Conservation (phyloP, 1,139 yeast species). For the Saccharomycopsis hybrid region DNA sequence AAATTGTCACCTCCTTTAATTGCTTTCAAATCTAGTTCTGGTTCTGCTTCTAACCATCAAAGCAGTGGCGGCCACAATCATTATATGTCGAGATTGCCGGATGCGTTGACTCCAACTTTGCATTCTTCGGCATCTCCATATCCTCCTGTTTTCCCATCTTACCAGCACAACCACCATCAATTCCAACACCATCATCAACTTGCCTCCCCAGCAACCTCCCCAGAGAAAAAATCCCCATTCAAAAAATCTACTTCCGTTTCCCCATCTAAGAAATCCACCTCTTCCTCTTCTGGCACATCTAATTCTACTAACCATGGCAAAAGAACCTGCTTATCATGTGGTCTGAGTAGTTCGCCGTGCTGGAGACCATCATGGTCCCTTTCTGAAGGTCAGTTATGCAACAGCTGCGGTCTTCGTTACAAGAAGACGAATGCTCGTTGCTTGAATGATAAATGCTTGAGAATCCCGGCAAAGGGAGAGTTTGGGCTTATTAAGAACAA, state of each 20-base stretch:
- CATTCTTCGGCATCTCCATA: constrained; percentile 12
- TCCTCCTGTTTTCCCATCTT: background rate
- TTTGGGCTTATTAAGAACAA: constrained; percentile 82
- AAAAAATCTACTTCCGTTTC: background rate
- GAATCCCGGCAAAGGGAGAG: constrained; percentile 95
- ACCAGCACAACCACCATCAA: background rate
- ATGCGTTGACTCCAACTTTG: constrained; percentile 2
- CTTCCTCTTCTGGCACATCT: background rate
- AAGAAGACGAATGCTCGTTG: constrained; percentile 93
- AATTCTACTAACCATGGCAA: constrained; percentile 24
- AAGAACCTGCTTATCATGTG: constrained; percentile 83
- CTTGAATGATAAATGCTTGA: constrained; percentile 62
- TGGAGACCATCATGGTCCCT: constrained; percentile 98
- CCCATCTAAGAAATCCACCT: background rate
- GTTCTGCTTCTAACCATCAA: background rate
- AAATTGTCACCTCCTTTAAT: constrained; percentile 11
- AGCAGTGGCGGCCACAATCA: background rate
- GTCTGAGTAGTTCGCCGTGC: constrained; percentile 89
- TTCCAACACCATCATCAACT: constrained; percentile 1
- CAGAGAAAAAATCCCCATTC: constrained; percentile 20
- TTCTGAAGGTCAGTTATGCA: constrained; percentile 84
- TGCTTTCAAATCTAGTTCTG: constrained; percentile 9
- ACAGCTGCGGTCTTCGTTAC: constrained; percentile 91
- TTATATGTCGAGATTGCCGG: background rate
- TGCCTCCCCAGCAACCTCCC: constrained; percentile 26